These are phyloP conservation scores for Leccinum griseonigrum DNA, from an alignment of 1,284 basidiomycete genomes.

Conservation along the genomic window DNA sequence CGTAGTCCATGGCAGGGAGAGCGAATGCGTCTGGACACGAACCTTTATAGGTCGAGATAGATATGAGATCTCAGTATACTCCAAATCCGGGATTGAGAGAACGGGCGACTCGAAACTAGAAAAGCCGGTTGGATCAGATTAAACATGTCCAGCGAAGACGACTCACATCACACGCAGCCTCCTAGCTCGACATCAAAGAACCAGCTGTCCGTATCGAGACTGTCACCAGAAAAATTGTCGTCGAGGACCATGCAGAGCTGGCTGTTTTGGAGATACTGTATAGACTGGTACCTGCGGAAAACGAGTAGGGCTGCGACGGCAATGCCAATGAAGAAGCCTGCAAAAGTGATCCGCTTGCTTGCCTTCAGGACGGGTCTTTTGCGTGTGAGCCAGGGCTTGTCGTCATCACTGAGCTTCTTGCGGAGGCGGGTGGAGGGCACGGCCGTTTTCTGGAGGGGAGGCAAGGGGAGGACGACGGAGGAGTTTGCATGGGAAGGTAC, in stretches of 20 bases:
- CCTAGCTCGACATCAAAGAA: constrained; percentile 67
- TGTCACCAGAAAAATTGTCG: constrained; percentile 59
- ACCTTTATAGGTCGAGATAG: neutral
- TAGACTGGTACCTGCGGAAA: constrained; percentile 32
- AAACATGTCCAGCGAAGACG: constrained; percentile 18
- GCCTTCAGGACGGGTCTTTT: constrained; percentile 32
- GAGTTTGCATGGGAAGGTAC: constrained; percentile 35
- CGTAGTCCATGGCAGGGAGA: constrained; percentile 33
- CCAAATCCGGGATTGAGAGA: constrained; percentile 10
- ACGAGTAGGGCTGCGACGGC: constrained; percentile 37
- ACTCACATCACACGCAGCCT: constrained; percentile 57
- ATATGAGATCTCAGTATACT: constrained; percentile 18
- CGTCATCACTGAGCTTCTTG: constrained; percentile 45
- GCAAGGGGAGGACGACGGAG: constrained; percentile 33
- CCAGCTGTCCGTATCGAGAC: constrained; percentile 55
- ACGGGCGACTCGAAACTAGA: constrained; percentile 12
- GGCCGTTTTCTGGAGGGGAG: constrained; percentile 42
- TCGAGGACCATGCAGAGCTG: constrained; percentile 67
- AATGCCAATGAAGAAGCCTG: constrained; percentile 42
- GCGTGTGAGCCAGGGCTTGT: constrained; percentile 51
- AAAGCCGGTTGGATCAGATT: too few relatives aligned
- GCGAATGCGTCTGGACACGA: neutral
- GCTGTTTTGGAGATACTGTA: constrained; percentile 36
- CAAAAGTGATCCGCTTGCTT: constrained; percentile 46
- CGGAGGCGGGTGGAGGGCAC: constrained; percentile 47